These are phyloP conservation scores for Cladosporium velox DNA, from an alignment of 2,329 filamentous ascomycete species.

Conservation along the genomic window DNA sequence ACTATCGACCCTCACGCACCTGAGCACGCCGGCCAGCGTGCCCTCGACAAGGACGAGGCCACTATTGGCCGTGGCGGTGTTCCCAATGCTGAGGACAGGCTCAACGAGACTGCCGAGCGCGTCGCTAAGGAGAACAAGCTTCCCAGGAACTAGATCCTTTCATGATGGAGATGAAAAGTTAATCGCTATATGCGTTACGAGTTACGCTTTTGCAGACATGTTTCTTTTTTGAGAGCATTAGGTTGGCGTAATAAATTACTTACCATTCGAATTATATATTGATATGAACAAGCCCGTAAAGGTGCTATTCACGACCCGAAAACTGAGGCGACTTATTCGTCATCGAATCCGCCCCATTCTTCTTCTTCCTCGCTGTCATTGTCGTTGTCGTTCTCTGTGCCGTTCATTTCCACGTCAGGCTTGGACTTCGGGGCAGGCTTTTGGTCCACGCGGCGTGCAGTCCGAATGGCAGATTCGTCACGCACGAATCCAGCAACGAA, in stretches of 20 bases:
- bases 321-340: slow-evolving; percentile 23
- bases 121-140: slow-evolving; percentile 32
- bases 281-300: slow-evolving; percentile 14
- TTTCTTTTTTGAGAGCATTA: slow-evolving; percentile 4
- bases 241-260: slow-evolving; percentile 12
- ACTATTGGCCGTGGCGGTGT: slow-evolving; percentile 38
- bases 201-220: slow-evolving; percentile 13
- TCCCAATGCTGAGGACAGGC: slow-evolving; percentile 39
- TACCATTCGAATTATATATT: slow-evolving; percentile 19
- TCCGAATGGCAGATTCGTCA: slow-evolving; percentile 39
- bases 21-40: slow-evolving; percentile 39
- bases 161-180: background rate
- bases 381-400: background rate
- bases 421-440: background rate
- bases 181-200: slow-evolving; percentile 2
- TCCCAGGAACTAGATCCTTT: background rate
- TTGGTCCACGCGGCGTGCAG: background rate
- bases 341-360: slow-evolving; percentile 49
- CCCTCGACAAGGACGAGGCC: slow-evolving; percentile 33
- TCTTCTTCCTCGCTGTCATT: slow-evolving; percentile 30
- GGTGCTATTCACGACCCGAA: slow-evolving; percentile 32
- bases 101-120: slow-evolving; percentile 35
- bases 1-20: slow-evolving; percentile 30
- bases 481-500: slow-evolving; percentile 88
- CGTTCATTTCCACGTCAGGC: background rate